Base-by-base conservation (phyloP, 768 basidiomycete genomes). In the Leucocoprinus birnbaumii region DNA sequence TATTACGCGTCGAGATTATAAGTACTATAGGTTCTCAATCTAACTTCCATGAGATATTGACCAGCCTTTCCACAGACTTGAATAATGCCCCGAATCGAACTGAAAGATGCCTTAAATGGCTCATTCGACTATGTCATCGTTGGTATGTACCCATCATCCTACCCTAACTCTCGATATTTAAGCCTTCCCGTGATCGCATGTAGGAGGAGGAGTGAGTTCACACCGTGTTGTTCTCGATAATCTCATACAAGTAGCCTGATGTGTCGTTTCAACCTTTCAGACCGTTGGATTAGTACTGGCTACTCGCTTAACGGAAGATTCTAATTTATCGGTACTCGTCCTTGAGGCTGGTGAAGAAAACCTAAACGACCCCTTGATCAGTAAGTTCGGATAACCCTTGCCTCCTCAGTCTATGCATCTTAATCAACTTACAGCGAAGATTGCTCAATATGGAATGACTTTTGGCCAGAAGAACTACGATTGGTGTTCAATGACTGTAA, bases 301-400 rank as follows among this genome's bases (percentile, higher is more conserved):
- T 38, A 26, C 58, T 6, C 57, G 62, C 10, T 53, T 61, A 25
- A 59, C 56, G 16, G 62, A 61, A 53, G 50, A 61, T 26, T 44
- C 48, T 47, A 59, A 38, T 38, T 10, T 38, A 6, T 6, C 38
- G 4, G 38, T 38, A 16, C 38, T 38, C 13, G 16, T 38, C 35
- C 48, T 63, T 27, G 75, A 76, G 56, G 73, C 75, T 18, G 76
- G 74, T 10, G 43, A 60, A 60, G 53, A 63, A 26, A 68, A 71
- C 35, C 55, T 71, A 1, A 63, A 66, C 27, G 74, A 75, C 56
- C 68, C 71, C 8, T 10, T 47, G 25, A 47, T 47, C 25, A 26
- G 45, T 47, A 10, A 47, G 45, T 27, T 3, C 1, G 8, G 9
- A 25, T 16, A 7, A 11, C 1, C 16, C 45, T 19, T 27, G 8